Base-by-base conservation (phyloP, 2,329 filamentous ascomycete genomes). In the Paraconiothyrium brasiliense region DNA sequence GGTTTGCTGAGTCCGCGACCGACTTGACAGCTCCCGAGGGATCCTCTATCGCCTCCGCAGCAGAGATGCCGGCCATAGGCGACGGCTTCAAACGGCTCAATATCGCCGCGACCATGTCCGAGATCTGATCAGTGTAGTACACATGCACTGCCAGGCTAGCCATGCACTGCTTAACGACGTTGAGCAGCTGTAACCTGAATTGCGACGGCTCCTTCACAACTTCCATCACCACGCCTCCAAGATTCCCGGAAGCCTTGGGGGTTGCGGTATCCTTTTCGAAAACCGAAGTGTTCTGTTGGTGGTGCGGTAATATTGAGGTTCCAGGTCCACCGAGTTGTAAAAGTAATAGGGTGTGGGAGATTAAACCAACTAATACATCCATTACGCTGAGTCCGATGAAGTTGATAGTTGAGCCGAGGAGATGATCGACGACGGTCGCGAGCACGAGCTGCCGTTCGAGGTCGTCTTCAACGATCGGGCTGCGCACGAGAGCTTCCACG, bases 341-440 rank as follows among this genome's bases (percentile, higher is more conserved):
- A 9, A 97, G 82, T 70, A 89, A 86, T 68, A 93, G 87, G 75
- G 94, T 91, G 74, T 97, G 93, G 66, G 92, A 90, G 65, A 97
- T 87, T 14, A 99, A 84, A 1, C 93, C 91, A 14, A 97, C 84
- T 32, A 98, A 83, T 20, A 98, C 90, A 76, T 99, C 95, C 89
- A 98, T 98, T 56, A 98, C 91, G 75, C 94, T 97, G 49, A 99
- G 84, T 1, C 95, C 95, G 64, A 99, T 97, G 74, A 98, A 85
- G 78, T 97, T 98, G 73, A 97, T 89, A 46, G 94, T 89, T 0
- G 94, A 97, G 55, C 91, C 90, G 50, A 99, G 83, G 10, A 98
- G 84, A 64, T 91, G 92, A 63, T 92, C 89, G 61, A 97, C 88
- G 79, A 97, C 89, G 47, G 89, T 89, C 0, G 91, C 87, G 62